Conservation (phyloP, 129 eudicot genomes). For the Flaveria sonorensis region DNA sequence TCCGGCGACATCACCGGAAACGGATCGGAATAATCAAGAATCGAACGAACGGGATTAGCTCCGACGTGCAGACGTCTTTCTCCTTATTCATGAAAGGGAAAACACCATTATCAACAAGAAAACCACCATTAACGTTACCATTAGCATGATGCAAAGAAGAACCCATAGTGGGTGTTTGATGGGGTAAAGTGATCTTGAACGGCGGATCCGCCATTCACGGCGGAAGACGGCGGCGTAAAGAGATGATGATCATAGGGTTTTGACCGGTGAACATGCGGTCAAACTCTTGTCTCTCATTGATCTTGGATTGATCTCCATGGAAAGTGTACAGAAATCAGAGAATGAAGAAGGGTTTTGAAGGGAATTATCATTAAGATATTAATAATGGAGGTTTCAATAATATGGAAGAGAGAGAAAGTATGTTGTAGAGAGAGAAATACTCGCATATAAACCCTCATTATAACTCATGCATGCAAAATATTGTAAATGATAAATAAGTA, state of each 20-base stretch:
- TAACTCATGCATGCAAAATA: conserved; percentile 36
- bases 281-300: conserved; percentile 21
- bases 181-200: neutral
- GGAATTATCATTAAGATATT: conserved; percentile 25
- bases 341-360: conserved; percentile 27
- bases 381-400: conserved; percentile 9
- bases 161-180: conserved; percentile 27
- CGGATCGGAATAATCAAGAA: conserved; percentile 18
- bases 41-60: conserved; percentile 31
- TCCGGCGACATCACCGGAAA: conserved; percentile 5
- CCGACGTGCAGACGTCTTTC: conserved; percentile 7
- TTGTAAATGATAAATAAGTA: neutral
- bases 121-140: conserved; percentile 3
- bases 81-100: conserved; percentile 18
- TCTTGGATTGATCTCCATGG: conserved; percentile 30
- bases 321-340: conserved; percentile 35
- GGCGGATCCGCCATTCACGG: conserved; percentile 8
- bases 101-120: conserved; percentile 1
- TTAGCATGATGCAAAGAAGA: conserved; percentile 17
- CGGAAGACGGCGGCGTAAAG: conserved; percentile 25
- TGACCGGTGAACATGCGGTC: conserved; percentile 33
- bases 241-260: conserved; percentile 22
- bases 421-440: conserved; percentile 5
- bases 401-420: conserved; percentile 6
- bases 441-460: neutral